phyloP scores from a whole-genome alignment of 768 basidiomycete genomes.

The Tylopilus sp. region DNA sequence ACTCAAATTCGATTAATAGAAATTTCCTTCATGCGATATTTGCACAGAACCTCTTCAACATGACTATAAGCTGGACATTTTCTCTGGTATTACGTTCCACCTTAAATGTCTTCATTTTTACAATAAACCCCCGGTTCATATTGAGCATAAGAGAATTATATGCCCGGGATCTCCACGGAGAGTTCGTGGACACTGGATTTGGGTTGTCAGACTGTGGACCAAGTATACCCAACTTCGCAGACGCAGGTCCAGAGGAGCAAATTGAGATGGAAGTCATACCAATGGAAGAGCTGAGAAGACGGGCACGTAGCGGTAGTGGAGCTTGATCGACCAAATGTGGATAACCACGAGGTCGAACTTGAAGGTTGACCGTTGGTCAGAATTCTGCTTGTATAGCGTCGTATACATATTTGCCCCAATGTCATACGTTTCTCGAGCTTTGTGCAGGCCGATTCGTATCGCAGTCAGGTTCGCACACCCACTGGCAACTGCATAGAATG shows the following conservation, averaged over 20 bases:
- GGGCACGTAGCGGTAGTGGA: too few species aligned
- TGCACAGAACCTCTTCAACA: not conserved
- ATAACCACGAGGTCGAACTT: too few species aligned
- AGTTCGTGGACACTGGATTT: conserved; percentile 3
- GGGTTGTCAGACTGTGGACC: not conserved
- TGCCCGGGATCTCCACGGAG: not conserved
- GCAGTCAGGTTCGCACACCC: too few species aligned
- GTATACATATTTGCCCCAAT: too few species aligned
- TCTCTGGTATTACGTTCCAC: not conserved
- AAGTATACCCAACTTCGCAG: not conserved
- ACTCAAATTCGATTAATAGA: not conserved
- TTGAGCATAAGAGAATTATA: conserved; percentile 3
- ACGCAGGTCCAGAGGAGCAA: not conserved
- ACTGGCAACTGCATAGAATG: too few species aligned
- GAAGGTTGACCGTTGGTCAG: too few species aligned
- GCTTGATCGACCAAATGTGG: too few species aligned
- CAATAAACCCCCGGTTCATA: conserved; percentile 7
- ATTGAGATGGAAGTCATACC: not conserved
- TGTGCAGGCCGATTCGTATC: too few species aligned
- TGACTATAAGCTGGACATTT: not conserved
- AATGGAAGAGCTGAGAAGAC: not conserved
- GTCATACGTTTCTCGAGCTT: too few species aligned
- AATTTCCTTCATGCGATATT: not conserved
- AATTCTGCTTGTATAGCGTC: too few species aligned
- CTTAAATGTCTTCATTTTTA: not conserved